phyloP scores from a whole-genome alignment of 2,329 filamentous ascomycete species.

The Colletotrichum incanum region DNA sequence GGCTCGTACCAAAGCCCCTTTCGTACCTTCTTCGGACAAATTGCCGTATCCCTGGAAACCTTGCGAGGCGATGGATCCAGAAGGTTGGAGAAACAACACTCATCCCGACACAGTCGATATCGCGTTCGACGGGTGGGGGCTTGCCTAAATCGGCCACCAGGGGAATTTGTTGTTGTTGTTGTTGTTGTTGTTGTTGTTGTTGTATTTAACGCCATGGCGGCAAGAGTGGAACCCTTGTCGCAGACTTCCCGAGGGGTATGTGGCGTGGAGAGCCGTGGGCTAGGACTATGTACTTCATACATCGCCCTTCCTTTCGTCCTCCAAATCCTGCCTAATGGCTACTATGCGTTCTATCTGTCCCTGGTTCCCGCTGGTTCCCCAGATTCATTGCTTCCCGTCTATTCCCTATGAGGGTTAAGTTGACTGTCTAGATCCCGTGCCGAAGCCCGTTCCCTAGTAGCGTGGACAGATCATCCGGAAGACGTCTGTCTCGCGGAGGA shows the following conservation, averaged over 20 bases:
- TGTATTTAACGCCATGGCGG: constrained; percentile 12
- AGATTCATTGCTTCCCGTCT: background rate
- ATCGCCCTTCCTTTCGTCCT: background rate
- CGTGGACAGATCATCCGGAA: background rate
- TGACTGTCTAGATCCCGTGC: background rate
- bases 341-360: constrained; percentile 5
- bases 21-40: too few species aligned
- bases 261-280: constrained; percentile 1
- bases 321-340: constrained; percentile 4
- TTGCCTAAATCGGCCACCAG: too few species aligned
- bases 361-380: constrained; percentile 1
- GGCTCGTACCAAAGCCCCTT: too few species aligned
- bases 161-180: background rate
- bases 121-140: too few species aligned
- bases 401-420: background rate
- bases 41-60: too few species aligned
- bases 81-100: too few species aligned
- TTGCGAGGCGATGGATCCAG: too few species aligned
- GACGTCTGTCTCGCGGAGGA: background rate
- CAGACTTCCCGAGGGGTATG: constrained; percentile 1
- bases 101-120: too few species aligned
- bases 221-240: background rate
- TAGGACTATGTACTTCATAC: background rate
- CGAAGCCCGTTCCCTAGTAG: background rate
- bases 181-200: background rate